A percentile compares a stretch with the other conserved stretches of the same genome.
Evolutionary conservation across 2,329 filamentous ascomycete species (phyloP).

Genomic region (Aspergillus sp.): DNA sequence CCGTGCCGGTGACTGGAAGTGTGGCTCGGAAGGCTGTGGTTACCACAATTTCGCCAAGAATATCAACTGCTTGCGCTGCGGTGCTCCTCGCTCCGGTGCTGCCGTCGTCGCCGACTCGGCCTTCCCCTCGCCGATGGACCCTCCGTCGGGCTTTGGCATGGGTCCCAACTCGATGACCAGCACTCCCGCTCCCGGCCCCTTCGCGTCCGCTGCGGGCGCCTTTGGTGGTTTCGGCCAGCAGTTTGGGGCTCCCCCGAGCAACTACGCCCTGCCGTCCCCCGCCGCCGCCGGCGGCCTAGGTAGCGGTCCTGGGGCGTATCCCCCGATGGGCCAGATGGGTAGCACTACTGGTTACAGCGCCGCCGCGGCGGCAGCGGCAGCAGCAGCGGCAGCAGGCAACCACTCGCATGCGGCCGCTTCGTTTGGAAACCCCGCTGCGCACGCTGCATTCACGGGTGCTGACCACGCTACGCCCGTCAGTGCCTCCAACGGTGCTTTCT

Average conservation of each 20-base stretch:
- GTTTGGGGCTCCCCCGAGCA: conserved; percentile 72
- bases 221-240: conserved; percentile 67
- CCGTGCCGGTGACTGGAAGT: conserved; percentile 98
- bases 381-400: conserved; percentile 29
- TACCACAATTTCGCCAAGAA: conserved; percentile 99
- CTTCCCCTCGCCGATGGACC: conserved; percentile 84
- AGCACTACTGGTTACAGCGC: conserved; percentile 61
- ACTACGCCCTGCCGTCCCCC: conserved; percentile 72
- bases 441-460: conserved; percentile 87
- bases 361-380: conserved; percentile 27
- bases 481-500: conserved; percentile 66
- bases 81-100: conserved; percentile 85
- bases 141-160: conserved; percentile 74
- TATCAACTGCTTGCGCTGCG: conserved; percentile 91
- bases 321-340: conserved; percentile 59
- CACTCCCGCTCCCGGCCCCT: conserved; percentile 68
- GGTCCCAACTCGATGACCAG: conserved; percentile 79
- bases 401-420: conserved; percentile 74
- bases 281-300: conserved; percentile 51
- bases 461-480: conserved; percentile 72
- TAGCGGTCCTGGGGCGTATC: conserved; percentile 67
- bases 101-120: conserved; percentile 91
- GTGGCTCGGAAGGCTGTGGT: conserved; percentile 89
- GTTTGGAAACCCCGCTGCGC: conserved; percentile 87
- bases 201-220: conserved; percentile 58